phyloP scores from a whole-genome alignment of 73 alveolate genomes.

The Blepharisma japonicum region DNA sequence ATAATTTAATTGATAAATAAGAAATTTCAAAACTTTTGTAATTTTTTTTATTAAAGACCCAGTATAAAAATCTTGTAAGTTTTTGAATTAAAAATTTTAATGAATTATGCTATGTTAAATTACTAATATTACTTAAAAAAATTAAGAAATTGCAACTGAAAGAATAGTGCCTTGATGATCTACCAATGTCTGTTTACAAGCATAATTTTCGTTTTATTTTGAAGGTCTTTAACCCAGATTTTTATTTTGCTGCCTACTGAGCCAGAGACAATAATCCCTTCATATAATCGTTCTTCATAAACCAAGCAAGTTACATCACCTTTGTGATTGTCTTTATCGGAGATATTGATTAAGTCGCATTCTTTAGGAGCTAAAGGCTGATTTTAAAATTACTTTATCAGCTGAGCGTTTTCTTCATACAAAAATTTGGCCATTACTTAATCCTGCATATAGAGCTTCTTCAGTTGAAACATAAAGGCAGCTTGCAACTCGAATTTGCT shows the following conservation, averaged over 20 bases:
- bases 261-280: conserved; percentile 55
- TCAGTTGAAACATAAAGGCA: neutral
- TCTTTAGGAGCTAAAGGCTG: conserved; percentile 6
- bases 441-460: conserved; percentile 11
- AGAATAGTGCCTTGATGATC: conserved; percentile 76
- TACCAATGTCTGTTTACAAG: conserved; percentile 63
- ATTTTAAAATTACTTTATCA: conserved; percentile 15
- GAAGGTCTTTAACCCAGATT: conserved; percentile 67
- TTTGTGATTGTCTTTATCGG: conserved; percentile 34
- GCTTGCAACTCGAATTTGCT: neutral
- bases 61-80: too few species aligned
- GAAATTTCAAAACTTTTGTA: neutral
- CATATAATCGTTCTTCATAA: conserved; percentile 39
- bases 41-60: too few species aligned
- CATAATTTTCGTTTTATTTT: conserved; percentile 36
- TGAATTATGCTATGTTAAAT: too few species aligned
- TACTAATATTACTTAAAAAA: too few species aligned
- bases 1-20: neutral
- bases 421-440: conserved; percentile 9
- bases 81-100: too few species aligned
- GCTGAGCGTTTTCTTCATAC: conserved; percentile 18
- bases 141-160: conserved; percentile 51
- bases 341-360: neutral
- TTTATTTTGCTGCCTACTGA: conserved; percentile 60
- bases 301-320: conserved; percentile 63